Evolutionary conservation across 441 rosid species (phyloP).

Genomic region (Oxalis stricta): DNA sequence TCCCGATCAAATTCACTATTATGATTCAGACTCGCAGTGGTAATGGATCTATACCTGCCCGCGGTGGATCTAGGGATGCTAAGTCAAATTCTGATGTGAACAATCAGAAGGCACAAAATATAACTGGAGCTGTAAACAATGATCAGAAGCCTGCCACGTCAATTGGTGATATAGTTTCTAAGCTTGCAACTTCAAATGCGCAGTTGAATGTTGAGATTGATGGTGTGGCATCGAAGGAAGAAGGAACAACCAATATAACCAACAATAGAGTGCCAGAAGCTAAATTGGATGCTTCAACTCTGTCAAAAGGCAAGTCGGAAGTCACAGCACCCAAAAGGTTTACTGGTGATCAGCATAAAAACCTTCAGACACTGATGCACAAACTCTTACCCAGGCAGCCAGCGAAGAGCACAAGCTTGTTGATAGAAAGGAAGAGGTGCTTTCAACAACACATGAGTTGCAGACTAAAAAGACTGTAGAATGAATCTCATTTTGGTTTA

Average conservation of each 20-base stretch:
- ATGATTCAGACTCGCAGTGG: constrained; percentile 57
- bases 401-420: constrained; percentile 21
- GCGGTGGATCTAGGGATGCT: constrained; percentile 40
- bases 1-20: constrained; percentile 73
- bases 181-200: constrained; percentile 28
- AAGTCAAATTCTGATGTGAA: constrained; percentile 45
- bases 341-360: constrained; percentile 19
- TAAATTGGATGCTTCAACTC: constrained; percentile 27
- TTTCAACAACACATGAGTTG: constrained; percentile 28
- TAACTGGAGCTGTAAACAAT: constrained; percentile 28
- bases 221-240: constrained; percentile 26
- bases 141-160: constrained; percentile 32
- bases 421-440: constrained; percentile 28
- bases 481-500: constrained; percentile 24
- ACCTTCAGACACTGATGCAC: constrained; percentile 21
- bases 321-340: constrained; percentile 18
- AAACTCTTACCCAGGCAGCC: constrained; percentile 17
- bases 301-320: constrained; percentile 32
- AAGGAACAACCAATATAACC: constrained; percentile 19
- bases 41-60: constrained; percentile 43
- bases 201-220: constrained; percentile 39
- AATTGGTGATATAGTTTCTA: constrained; percentile 49
- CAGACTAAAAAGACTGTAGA: constrained; percentile 23
- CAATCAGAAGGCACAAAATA: constrained; percentile 39
- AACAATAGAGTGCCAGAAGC: constrained; percentile 26